A percentile compares a stretch with the other conserved stretches of the same genome.
Evolutionary conservation across 257 asterid species (phyloP).

Genomic region (Fraxinus pennsylvanica): DNA sequence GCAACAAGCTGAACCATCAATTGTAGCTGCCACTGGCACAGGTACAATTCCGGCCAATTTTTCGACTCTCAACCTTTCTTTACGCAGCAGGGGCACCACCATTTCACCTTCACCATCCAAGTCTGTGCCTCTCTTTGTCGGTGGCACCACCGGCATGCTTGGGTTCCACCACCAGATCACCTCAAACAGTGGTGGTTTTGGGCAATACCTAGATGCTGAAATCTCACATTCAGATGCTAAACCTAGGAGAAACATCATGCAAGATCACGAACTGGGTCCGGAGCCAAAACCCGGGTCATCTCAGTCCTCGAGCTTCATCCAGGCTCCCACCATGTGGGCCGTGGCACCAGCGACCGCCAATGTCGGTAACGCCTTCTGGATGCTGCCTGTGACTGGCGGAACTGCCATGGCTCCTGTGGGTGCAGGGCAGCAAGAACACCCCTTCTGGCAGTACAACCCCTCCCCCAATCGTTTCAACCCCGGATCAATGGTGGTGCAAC

Average conservation of each 20-base stretch:
- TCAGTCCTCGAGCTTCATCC: constrained; percentile 43
- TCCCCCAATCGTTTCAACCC: constrained; percentile 54
- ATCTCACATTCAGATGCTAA: constrained; percentile 41
- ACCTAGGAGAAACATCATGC: constrained; percentile 31
- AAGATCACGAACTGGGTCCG: constrained; percentile 44
- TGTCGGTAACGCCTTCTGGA: constrained; percentile 66
- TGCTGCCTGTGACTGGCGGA: constrained; percentile 55
- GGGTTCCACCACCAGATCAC: constrained; percentile 61
- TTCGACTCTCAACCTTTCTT: constrained; percentile 64
- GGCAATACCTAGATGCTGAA: constrained; percentile 46
- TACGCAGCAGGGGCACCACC: constrained; percentile 66
- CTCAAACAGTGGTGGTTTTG: constrained; percentile 35
- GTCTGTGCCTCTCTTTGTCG: constrained; percentile 52
- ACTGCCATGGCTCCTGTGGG: constrained; percentile 32
- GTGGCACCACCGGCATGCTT: constrained; percentile 56
- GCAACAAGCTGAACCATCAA: constrained; percentile 57
- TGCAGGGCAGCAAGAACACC: constrained; percentile 46
- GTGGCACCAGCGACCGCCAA: constrained; percentile 60
- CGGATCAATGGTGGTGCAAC: constrained; percentile 60
- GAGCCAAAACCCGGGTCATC: constrained; percentile 50
- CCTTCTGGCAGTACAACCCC: constrained; percentile 50
- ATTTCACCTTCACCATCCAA: constrained; percentile 67
- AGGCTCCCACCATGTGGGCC: constrained; percentile 74
- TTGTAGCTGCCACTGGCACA: constrained; percentile 58
- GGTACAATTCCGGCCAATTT: constrained; percentile 68